Evolutionary conservation across 1,139 yeast genomes (phyloP).

Genomic region (Spathaspora sp.): DNA sequence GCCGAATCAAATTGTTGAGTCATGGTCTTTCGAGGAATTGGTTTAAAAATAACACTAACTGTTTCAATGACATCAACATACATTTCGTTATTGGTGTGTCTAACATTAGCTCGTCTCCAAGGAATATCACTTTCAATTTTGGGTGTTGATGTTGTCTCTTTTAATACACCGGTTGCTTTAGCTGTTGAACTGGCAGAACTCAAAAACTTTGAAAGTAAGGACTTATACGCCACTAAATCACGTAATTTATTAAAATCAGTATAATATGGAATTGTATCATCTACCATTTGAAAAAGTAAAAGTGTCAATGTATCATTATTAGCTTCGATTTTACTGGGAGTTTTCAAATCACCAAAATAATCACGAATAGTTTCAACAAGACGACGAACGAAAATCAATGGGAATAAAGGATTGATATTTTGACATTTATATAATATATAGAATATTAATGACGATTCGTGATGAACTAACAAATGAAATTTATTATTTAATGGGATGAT

Average conservation of each 20-base stretch:
- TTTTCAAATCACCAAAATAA: constrained; percentile 60
- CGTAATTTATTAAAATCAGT: constrained; percentile 72
- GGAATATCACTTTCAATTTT: constrained; percentile 39
- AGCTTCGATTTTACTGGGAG: constrained; percentile 57
- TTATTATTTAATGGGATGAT: constrained; percentile 9
- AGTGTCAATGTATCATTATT: constrained; percentile 67
- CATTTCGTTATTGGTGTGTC: constrained; percentile 74
- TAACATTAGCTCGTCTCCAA: constrained; percentile 71
- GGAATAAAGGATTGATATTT: constrained; percentile 43
- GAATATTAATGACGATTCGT: constrained; percentile 9
- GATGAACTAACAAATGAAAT: constrained; percentile 9
- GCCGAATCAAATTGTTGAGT: constrained; percentile 33
- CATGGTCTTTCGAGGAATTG: constrained; percentile 16
- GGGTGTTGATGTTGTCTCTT: background rate
- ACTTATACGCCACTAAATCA: constrained; percentile 66
- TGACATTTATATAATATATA: constrained; percentile 11
- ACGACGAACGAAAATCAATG: constrained; percentile 54
- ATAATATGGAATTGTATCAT: constrained; percentile 69
- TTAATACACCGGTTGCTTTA: constrained; percentile 18
- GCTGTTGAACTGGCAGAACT: constrained; percentile 35
- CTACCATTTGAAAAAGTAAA: constrained; percentile 57
- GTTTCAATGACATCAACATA: constrained; percentile 75
- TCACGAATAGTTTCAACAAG: constrained; percentile 53
- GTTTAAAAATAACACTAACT: constrained; percentile 45
- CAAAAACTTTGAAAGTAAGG: constrained; percentile 38